Percentiles rank a stretch among this genome's conserved stretches.
These are phyloP conservation scores for Ligustrum vulgare DNA, from an alignment of 257 asterid genomes.

Conservation along the genomic window DNA sequence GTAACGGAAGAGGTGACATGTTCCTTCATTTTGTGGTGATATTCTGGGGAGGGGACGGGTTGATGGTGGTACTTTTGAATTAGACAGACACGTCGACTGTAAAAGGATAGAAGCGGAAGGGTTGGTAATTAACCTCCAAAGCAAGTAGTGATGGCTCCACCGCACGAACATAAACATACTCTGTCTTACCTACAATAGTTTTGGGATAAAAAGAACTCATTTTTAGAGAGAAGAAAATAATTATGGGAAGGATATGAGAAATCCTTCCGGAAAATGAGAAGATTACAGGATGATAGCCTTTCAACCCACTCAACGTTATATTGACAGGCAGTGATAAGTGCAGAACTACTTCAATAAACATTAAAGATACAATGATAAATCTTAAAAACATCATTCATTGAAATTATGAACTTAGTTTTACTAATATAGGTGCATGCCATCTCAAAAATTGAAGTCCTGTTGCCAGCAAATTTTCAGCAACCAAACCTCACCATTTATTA, in stretches of 20 bases:
- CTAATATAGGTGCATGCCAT: not conserved
- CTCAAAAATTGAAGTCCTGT: not conserved
- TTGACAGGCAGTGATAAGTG: not conserved
- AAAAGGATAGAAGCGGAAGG: constrained; percentile 16
- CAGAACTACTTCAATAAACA: constrained; percentile 4
- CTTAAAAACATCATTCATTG: not conserved
- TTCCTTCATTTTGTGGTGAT: constrained; percentile 6
- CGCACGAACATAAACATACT: constrained; percentile 64
- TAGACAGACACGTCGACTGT: constrained; percentile 6
- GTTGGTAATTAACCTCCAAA: constrained; percentile 58
- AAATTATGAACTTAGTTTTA: not conserved
- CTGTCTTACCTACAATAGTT: constrained; percentile 74
- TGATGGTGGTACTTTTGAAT: not conserved
- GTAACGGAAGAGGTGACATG: constrained; percentile 11
- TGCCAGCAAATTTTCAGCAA: not conserved
- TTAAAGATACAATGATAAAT: not conserved
- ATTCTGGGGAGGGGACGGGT: constrained; percentile 1
- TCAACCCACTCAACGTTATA: constrained; percentile 13
- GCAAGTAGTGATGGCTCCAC: constrained; percentile 75
- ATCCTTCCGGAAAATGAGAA: not conserved
- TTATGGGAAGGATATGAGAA: constrained; percentile 8
- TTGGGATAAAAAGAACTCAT: not conserved
- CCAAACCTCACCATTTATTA: not conserved
- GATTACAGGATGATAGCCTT: constrained; percentile 18
- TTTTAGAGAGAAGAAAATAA: not conserved